Evolutionary conservation across 371 early-diverging fungal species (phyloP), one percentile per base, ranked within the genome.

Genomic region (Mucor circinelloides): DNA sequence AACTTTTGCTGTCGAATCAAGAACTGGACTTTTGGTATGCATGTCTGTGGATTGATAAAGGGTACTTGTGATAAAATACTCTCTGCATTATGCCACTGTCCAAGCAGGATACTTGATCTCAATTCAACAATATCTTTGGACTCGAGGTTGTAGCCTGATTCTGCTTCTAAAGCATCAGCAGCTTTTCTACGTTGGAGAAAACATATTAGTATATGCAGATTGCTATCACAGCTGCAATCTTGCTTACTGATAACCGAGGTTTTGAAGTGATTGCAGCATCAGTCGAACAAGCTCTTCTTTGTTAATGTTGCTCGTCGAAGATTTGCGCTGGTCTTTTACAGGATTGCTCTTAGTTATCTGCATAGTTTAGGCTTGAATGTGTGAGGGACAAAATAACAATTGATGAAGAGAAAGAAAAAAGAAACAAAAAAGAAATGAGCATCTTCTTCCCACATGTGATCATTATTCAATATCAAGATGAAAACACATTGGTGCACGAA

Each of bases 241-340:
- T 19, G 32, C 78, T 76, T 84, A 94, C 94, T 71, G 83, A 70
- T 92, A 94, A 6, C 95, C 96, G 61, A 95, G 81, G 60, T 92
- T 91, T n/a, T 86, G 81, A 34, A 97, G 77, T 31, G 93, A 82
- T 72, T 97, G 96, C 28, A 93, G 71, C 76, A 97, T 90, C 12
- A 97, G 72, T 15, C 97, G 87, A 23, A 95, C 91, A 3, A 95
- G 80, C 73, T 97, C 95, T 42, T 90, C 87, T 40, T 84, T 82
- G 27, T 72, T 78, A 23, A 83, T 67, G 60, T 64, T 60, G 8
- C 17, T 60, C n/a, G 52, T 10, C 17, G 58, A 4, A 1, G 38
- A 17, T 8, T 56, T 64, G 30, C 9, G 32, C 34, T 8, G 27
- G 13, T 52, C 19, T n/a, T 34, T 30, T 31, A 27, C 15, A 4